Evolutionary conservation across 208 protist genomes (phyloP), one percentile per base, ranked within the genome.

Genomic region (Wallacemonas collosoma): DNA sequence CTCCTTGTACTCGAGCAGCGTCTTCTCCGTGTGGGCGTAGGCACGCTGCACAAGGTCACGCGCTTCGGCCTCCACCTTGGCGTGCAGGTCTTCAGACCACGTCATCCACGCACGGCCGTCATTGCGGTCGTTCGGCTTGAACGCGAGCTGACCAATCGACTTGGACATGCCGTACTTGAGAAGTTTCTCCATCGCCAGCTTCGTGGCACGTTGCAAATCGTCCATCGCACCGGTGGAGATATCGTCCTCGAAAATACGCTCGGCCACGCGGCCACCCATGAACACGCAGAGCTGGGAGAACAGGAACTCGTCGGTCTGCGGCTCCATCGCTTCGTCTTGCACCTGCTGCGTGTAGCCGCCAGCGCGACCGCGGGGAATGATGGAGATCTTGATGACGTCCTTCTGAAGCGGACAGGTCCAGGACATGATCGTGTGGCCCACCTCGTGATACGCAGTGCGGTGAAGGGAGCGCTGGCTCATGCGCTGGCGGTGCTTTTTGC

Each of bases 401-500:
- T 92, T 97, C 76, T 98, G 94, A 39, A 94, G 70, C 8, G 94
- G 88, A 45, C 75, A 87, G 14, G 79, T 78, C 93, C 94, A 98
- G 1, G 98, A 92, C 75, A 99, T 97, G 45, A 99, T 87, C 38
- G 96, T 96, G 82, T 99, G 98, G 11, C 98, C 98, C 7, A 96
- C 95, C 79, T 99, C 98, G 87, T 99, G 98, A 71, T 99, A 99
- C 0, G 98, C 98, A 9, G 94, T 98, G 38, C 94, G 90, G 61
- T 86, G 68, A 61, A 95, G 68, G 3, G 94, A 93, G 4, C 56
- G 40, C n/a, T 88, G 79, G 61, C 86, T 91, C 94, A 98, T 98
- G 47, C 94, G 85, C 77, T 95, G 86, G 9, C 94, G 89, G 81
- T 97, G 91, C 78, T 98, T 98, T 77, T 96, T 98, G 55, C 94